Conservation (phyloP, 202 grass and related monocot species). For the Schoenoplectus tabernaemontani region DNA sequence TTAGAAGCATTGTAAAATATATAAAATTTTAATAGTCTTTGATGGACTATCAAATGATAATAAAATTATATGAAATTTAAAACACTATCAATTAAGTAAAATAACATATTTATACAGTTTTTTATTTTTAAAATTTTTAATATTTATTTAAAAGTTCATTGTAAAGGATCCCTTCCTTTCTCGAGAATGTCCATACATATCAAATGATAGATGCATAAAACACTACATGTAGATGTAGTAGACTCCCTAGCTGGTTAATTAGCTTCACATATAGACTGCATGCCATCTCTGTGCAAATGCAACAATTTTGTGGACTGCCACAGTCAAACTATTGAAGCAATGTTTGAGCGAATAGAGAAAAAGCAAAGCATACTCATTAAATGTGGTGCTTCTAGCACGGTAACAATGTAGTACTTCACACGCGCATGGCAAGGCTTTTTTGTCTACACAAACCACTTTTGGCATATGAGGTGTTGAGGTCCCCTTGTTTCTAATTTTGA, state of each 20-base stretch:
- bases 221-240: neutral
- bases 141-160: no score
- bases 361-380: slow-evolving; percentile 9
- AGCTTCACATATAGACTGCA: no score
- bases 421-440: slow-evolving; percentile 13
- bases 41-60: no score
- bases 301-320: neutral
- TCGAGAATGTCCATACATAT: neutral
- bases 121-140: no score
- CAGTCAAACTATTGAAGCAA: slow-evolving; percentile 1
- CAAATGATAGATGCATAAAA: no score
- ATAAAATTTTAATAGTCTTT: no score
- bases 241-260: neutral
- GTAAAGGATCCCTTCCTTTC: no score
- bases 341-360: slow-evolving; percentile 23
- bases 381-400: slow-evolving; percentile 10
- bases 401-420: slow-evolving; percentile 13
- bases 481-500: neutral
- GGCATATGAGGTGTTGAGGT: slow-evolving; percentile 5
- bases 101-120: no score
- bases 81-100: no score
- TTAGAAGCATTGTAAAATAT: no score
- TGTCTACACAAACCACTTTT: slow-evolving; percentile 11
- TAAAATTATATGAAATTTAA: no score
- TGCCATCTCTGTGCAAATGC: slow-evolving; percentile 13